Evolutionary conservation across 2,329 filamentous ascomycete genomes (phyloP).

Genomic region (Aspergillus oerlinghausenensis): DNA sequence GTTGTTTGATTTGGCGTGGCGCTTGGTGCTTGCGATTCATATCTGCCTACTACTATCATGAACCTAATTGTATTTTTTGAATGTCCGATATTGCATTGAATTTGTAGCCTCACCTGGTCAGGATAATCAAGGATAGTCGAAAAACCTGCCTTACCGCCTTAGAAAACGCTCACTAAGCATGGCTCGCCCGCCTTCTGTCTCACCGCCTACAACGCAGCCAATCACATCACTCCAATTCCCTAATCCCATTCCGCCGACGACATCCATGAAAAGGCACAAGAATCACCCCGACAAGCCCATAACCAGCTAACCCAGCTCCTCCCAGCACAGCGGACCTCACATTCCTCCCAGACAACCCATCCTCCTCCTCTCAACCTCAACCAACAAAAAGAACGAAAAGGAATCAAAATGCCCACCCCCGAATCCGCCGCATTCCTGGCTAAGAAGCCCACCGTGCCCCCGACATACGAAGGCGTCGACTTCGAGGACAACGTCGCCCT

Average conservation of each 20-base stretch:
- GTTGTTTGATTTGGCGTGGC: slow-evolving; percentile 5
- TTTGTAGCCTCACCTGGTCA: background rate
- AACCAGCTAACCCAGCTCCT: slow-evolving; percentile 13
- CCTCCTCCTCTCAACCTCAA: background rate
- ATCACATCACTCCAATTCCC: slow-evolving; percentile 25
- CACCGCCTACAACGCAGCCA: slow-evolving; percentile 24
- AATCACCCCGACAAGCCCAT: slow-evolving; percentile 15
- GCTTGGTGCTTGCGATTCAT: background rate
- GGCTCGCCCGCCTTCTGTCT: background rate
- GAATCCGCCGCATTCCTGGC: slow-evolving; percentile 61
- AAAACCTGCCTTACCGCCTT: background rate
- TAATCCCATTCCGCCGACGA: slow-evolving; percentile 7
- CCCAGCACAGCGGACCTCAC: slow-evolving; percentile 1
- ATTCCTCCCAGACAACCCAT: slow-evolving; percentile 4
- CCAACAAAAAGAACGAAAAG: background rate
- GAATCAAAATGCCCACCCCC: slow-evolving; percentile 56
- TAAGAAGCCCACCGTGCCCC: slow-evolving; percentile 61
- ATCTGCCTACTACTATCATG: background rate
- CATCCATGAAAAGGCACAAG: slow-evolving; percentile 11
- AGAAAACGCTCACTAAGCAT: background rate
- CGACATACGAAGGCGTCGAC: slow-evolving; percentile 64
- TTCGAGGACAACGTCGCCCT: slow-evolving; percentile 61
- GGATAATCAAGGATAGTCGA: background rate
- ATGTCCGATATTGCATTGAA: background rate
- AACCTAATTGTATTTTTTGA: background rate